Evolutionary conservation across 257 asterid genomes (phyloP), one percentile per base, ranked within the genome.

Genomic region (Rubia yunnanensis): DNA sequence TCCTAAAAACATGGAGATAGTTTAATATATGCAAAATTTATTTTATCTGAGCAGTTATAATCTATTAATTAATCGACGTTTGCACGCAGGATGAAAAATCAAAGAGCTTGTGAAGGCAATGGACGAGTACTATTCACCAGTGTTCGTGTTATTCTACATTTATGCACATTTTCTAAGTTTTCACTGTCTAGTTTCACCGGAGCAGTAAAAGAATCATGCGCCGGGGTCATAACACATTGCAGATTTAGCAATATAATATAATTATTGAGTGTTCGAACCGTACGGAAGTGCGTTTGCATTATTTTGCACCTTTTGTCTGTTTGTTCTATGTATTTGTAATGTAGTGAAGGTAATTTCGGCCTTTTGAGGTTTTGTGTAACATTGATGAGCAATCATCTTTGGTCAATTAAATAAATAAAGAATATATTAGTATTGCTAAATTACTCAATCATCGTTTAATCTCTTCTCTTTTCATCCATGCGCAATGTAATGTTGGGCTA

Each of bases 1-100:
- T n/a, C n/a, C n/a, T n/a, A n/a, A n/a, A n/a, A n/a, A n/a, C n/a
- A n/a, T n/a, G n/a, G n/a, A n/a, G n/a, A n/a, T n/a, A n/a, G n/a
- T n/a, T n/a, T n/a, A n/a, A n/a, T n/a, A n/a, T n/a, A n/a, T n/a
- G n/a, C n/a, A n/a, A n/a, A n/a, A n/a, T n/a, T n/a, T n/a, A n/a
- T n/a, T n/a, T n/a, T n/a, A n/a, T n/a, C n/a, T n/a, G n/a, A n/a
- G n/a, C n/a, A n/a, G n/a, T n/a, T n/a, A n/a, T n/a, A n/a, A n/a
- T n/a, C n/a, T 39, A 13, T 39, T 5, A 11, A 24, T 64, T 26
- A 27, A 57, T 11, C 1, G 5, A 5, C 11, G 27, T 68, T 1
- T 46, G 15, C 55, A 70, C 60, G 81, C 81, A 76, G 81, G 77
- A 39, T 50, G 70, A 63, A 58, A 14, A 68, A 57, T 36, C 58